Percentiles rank a stretch among this genome's conserved stretches.
Conservation (phyloP, 805 yeast genomes). For the Suhomyces pyralidae region DNA sequence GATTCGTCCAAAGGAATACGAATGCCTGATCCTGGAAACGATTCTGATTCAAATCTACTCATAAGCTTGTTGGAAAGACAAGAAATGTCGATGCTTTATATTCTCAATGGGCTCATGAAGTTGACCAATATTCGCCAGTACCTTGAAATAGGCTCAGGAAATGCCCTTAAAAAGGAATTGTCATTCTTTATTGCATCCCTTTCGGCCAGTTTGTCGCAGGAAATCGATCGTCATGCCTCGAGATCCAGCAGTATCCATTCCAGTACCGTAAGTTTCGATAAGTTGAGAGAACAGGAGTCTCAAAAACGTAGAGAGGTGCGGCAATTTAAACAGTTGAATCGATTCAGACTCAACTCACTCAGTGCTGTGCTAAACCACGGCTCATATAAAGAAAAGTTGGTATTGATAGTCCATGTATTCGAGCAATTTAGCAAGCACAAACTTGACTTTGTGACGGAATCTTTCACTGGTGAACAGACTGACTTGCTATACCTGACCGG, state of each 20-base stretch:
- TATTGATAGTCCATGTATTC: conserved; percentile 17
- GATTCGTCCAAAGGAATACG: conserved; percentile 1
- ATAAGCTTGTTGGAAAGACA: conserved; percentile 19
- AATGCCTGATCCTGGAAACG: conserved; percentile 1
- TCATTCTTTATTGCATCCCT: conserved; percentile 18
- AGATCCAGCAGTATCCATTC: conserved; percentile 20
- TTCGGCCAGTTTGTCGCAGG: conserved; percentile 19
- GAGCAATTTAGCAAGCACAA: conserved; percentile 11
- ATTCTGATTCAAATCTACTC: conserved; percentile 4
- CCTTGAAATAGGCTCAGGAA: conserved; percentile 9
- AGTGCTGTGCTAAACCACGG: conserved; percentile 25
- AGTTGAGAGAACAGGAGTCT: conserved; percentile 5
- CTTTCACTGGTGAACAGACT: conserved; percentile 1
- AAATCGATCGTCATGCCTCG: conserved; percentile 23
- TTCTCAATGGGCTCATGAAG: conserved; percentile 22
- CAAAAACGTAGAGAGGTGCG: conserved; percentile 5
- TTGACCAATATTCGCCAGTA: conserved; percentile 16
- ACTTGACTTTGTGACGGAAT: conserved; percentile 4
- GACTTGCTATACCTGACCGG: conserved; percentile 3
- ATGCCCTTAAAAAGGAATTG: conserved; percentile 15
- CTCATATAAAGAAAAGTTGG: conserved; percentile 29
- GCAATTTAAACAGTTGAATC: conserved; percentile 6
- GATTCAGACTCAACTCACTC: conserved; percentile 11
- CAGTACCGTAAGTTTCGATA: conserved; percentile 14
- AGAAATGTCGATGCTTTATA: conserved; percentile 28